Base-by-base conservation (phyloP, 306 rosid genomes). In the Quillaja saponaria region DNA sequence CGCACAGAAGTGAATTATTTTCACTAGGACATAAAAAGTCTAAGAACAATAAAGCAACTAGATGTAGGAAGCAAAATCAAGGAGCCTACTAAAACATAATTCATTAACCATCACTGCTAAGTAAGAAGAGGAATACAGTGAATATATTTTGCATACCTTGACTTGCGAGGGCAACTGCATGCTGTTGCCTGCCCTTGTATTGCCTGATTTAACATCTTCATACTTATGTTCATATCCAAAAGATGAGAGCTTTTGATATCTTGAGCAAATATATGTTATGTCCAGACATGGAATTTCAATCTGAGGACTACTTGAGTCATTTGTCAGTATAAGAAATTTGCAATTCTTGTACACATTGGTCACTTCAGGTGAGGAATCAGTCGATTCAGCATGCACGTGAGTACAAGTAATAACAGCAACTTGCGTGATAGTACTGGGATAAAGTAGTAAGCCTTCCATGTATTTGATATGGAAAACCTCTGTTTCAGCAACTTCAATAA, bases 271-370 rank as follows among this genome's bases (percentile, higher is more conserved):
- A 65, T 76, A 61, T 40, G 77, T 56, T 64, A 92, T 74, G 67
- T 85, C 92, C 72, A 69, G 54, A 49, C 98, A 88, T 51, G 82
- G 90, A 77, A 92, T 81, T 80, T 81, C 91, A 62, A 85, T 76
- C 51, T 71, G 77, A 47, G 91, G 75, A 78, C 81, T 85, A 52
- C 62, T 76, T 39, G 96, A 85, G 72, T 82, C 95, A 68, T 92
- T 92, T 42, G 96, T 89, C 66, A 72, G 77, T 65, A 89, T 52
- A 12, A 77, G 61, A 49, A 92, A 72, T 75, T 78, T 89, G 80
- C 94, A 89, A 55, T 66, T 75, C 60, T 73, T 74, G 46, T 2
- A 73, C 76, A 77, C 37, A 63, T 55, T 42, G 48, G 77, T 40
- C 41, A 55, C 72, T 68, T 71, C 68, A 63, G 79, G 76, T 14